Base-by-base conservation (phyloP, 31 red algal genomes). In the Odonthalia washingtoniensis region DNA sequence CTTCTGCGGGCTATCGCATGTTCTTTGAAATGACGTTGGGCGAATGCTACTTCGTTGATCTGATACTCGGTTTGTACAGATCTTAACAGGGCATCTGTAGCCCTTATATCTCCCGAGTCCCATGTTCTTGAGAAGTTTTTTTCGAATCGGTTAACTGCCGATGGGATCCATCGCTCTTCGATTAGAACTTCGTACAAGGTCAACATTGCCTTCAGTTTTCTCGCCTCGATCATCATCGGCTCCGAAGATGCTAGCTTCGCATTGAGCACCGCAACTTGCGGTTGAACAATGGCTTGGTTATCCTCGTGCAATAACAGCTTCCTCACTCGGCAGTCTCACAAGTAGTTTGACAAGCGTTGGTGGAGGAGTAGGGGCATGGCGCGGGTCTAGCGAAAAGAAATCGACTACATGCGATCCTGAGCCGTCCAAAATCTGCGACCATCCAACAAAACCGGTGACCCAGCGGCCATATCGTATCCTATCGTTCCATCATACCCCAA, bases 251-350 rank as follows among this genome's bases (percentile, higher is more conserved):
- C 66, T 12, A 88, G 74, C 57, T 78, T 88, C 5, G 73, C 33
- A 40, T 67, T 79, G n/a, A 88, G 62, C 1, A 88, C n/a, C n/a
- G n/a, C n/a, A n/a, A n/a, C n/a, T n/a, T n/a, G n/a, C 28, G 83
- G n/a, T n/a, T 53, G 65, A 0, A 75, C 46, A 31, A 87, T 73
- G 12, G 84, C 69, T 30, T 78, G 72, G 84, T 87, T 87, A 73
- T 66, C 84, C 36, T 83, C n/a, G n/a, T n/a, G n/a, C n/a, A n/a
- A n/a, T n/a, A n/a, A n/a, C n/a, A n/a, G n/a, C n/a, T n/a, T n/a
- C 65, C 28, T 83, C 37, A 37, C 64, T 18, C 5, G 28, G 31
- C 21, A 43, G 5, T 70, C 21, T 5, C 9, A 66, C 33, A 70
- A 5, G 39, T n/a, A 46, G 36, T 2, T 5, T 38, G 64, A 2